Base-by-base conservation (phyloP, 768 basidiomycete genomes). In the Lactifluus volemus region DNA sequence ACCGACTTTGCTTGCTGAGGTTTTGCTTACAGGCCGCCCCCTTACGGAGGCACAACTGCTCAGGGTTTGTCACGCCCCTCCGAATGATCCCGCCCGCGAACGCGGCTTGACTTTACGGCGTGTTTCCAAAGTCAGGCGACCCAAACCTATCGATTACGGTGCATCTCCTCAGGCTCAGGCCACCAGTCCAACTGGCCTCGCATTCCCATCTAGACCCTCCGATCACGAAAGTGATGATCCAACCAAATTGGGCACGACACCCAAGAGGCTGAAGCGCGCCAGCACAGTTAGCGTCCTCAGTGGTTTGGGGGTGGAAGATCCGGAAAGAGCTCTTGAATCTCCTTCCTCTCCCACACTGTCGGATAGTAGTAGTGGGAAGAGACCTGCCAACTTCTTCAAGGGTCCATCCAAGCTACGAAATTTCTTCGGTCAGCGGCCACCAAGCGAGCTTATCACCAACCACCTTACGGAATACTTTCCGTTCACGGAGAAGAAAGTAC, bases 351-450 rank as follows among this genome's bases (percentile, higher is more conserved):
- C 84, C 5, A 69, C 70, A 62, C 32, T 61, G 70, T n/a, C 75
- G 60, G 64, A 74, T 74, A 25, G 25, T 45, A 71, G 25, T 68
- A 61, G 74, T 71, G 41, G 75, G 74, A 59, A 73, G 69, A 65
- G 63, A 52, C 34, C 65, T 60, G 12, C 47, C 25, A 32, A 25
- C 44, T 47, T 67, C 51, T 36, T 57, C 53, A 82, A 82, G 67
- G 75, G 79, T 9, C 82, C 85, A 4, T 81, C 82, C 21, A 94
- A 92, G 69, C 71, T 94, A 50, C 89, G 89, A 73, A 94, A 93
- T 78, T 99, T 98, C 79, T 96, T 98, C 67, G 97, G 96, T 15
- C 97, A 98, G 69, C 89, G 97, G 44, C 97, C 97, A 0, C 95
- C 97, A 0, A 92, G 89, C 74, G 97, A 98, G 73, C 84, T 98